Evolutionary conservation across 768 basidiomycete genomes (phyloP).

Genomic region (Russula lepida): DNA sequence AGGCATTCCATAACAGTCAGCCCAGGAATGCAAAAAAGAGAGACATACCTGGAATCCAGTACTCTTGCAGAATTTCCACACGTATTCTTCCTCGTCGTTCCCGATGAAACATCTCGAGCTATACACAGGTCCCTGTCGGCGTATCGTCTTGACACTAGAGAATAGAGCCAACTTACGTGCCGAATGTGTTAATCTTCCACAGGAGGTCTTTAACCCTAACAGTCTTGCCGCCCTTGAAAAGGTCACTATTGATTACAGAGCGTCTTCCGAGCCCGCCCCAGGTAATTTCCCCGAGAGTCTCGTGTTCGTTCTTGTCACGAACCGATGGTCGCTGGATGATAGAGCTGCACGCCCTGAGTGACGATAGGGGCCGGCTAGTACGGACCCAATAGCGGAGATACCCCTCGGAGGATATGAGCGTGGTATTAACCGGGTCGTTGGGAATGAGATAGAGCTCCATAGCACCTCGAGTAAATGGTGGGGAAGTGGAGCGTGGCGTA

Average conservation of each 20-base stretch:
- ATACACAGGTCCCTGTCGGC: not conserved
- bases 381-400: slow-evolving; percentile 41
- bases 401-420: slow-evolving; percentile 43
- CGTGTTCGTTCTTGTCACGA: slow-evolving; percentile 29
- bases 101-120: slow-evolving; percentile 21
- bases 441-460: slow-evolving; percentile 50
- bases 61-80: slow-evolving; percentile 19
- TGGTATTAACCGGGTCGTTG: slow-evolving; percentile 42
- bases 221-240: slow-evolving; percentile 16
- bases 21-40: not conserved
- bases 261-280: slow-evolving; percentile 35
- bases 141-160: not conserved
- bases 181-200: slow-evolving; percentile 16
- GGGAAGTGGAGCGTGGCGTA: slow-evolving; percentile 12
- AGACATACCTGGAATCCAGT: slow-evolving; percentile 16
- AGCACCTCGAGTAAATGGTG: not conserved
- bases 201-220: slow-evolving; percentile 19
- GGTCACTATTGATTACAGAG: slow-evolving; percentile 22
- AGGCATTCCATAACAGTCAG: not conserved
- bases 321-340: slow-evolving; percentile 34
- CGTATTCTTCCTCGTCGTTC: slow-evolving; percentile 20
- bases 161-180: slow-evolving; percentile 10
- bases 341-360: slow-evolving; percentile 31
- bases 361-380: slow-evolving; percentile 30
- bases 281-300: slow-evolving; percentile 42